Evolutionary conservation across 2,329 filamentous ascomycete species (phyloP).

Genomic region (Calonectria leucothoes): DNA sequence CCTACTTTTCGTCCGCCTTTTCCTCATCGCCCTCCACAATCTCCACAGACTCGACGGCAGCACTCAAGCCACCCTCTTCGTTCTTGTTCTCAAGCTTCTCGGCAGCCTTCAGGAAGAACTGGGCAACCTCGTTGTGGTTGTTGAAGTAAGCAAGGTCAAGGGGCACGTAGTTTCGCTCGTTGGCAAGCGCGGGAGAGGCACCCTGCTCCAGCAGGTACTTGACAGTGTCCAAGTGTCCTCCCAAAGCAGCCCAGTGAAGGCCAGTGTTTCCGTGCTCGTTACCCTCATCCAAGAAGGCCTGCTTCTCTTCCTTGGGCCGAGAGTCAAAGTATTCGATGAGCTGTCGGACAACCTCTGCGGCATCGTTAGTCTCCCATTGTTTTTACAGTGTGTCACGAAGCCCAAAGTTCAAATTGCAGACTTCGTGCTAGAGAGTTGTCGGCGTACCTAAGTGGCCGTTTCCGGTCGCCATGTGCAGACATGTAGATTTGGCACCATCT

Average conservation of each 20-base stretch:
- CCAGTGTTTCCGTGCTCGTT: slow-evolving; percentile 92
- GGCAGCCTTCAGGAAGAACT: slow-evolving; percentile 67
- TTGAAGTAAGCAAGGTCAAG: slow-evolving; percentile 80
- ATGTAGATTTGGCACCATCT: slow-evolving; percentile 82
- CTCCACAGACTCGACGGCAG: slow-evolving; percentile 52
- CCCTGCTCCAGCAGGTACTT: slow-evolving; percentile 81
- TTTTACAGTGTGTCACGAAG: background rate
- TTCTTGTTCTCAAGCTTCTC: slow-evolving; percentile 61
- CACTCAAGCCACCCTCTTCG: slow-evolving; percentile 55
- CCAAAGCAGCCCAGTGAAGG: slow-evolving; percentile 93
- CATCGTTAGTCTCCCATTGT: slow-evolving; percentile 10
- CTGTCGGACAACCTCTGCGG: slow-evolving; percentile 57
- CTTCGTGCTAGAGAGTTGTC: fast-evolving
- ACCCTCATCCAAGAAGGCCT: slow-evolving; percentile 71
- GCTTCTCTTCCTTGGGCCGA: slow-evolving; percentile 54
- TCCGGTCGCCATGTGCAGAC: slow-evolving; percentile 90
- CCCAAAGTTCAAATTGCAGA: fast-evolving
- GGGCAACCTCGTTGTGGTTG: slow-evolving; percentile 73
- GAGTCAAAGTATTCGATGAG: slow-evolving; percentile 56
- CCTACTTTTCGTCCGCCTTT: slow-evolving; percentile 34
- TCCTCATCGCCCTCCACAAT: slow-evolving; percentile 49
- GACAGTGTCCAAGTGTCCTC: slow-evolving; percentile 85
- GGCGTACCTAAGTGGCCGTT: slow-evolving; percentile 84
- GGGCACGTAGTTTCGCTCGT: slow-evolving; percentile 85
- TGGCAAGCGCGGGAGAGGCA: slow-evolving; percentile 81